Percentiles rank a stretch among this genome's conserved stretches.
phyloP scores from a whole-genome alignment of 306 rosid species.

The Fragaria ananassa region DNA sequence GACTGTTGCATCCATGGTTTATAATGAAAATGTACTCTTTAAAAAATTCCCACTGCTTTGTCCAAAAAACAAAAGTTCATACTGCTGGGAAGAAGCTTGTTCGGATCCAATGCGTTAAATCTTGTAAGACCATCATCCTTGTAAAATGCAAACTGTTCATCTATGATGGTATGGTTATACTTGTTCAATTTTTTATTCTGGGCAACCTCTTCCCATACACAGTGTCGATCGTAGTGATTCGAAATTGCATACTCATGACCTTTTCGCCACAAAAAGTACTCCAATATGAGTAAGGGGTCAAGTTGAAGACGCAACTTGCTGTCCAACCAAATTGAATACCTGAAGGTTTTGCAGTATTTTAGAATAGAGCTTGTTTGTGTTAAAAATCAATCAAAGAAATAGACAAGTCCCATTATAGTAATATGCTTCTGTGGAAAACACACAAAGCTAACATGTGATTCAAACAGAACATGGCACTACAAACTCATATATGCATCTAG shows the following conservation, averaged over 20 bases:
- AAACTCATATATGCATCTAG: background rate
- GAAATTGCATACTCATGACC: constrained; percentile 77
- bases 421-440: background rate
- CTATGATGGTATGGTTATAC: constrained; percentile 49
- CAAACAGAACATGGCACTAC: background rate
- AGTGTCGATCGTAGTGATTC: constrained; percentile 78
- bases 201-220: constrained; percentile 80
- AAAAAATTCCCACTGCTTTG: constrained; percentile 53
- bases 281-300: constrained; percentile 88
- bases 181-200: constrained; percentile 67
- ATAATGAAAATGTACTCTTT: background rate
- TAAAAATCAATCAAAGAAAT: background rate
- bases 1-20: constrained; percentile 8
- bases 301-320: constrained; percentile 89
- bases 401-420: background rate
- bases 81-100: constrained; percentile 91
- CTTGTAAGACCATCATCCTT: constrained; percentile 70
- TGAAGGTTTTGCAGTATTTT: constrained; percentile 25
- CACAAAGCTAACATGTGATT: background rate
- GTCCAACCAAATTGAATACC: constrained; percentile 97
- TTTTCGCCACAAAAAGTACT: constrained; percentile 89
- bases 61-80: constrained; percentile 26
- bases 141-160: constrained; percentile 60
- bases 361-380: background rate
- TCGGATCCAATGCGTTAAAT: constrained; percentile 63